Base-by-base conservation (phyloP, 192 early-diverging fungal species). In the Fimicolochytrium jonesii region DNA sequence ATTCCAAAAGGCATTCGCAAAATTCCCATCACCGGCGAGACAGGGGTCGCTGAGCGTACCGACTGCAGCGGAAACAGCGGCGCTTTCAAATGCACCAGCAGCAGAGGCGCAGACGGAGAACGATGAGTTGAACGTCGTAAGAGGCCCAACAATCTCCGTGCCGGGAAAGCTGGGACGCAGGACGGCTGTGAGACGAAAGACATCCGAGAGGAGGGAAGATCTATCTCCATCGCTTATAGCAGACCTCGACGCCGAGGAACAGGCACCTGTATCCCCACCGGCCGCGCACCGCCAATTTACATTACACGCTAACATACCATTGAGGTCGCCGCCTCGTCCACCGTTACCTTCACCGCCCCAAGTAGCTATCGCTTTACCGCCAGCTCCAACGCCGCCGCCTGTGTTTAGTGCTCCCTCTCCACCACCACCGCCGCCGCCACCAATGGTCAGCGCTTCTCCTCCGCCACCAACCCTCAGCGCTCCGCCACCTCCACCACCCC, bases 351-450 rank as follows among this genome's bases (percentile, higher is more conserved):
- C 56, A 44, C 11, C 41, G 28, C 17, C 26, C 22, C 13, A 2
- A 9, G 1, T 39, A 22, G 35, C 42, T 11, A 15, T 45, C 41
- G 6, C 25, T 46, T 3, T 3, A 59, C 28, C 34, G 6, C 57
- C 45, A 6, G 2, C 23, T 5, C 26, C 41, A 17, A 17, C 57
- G 5, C 17, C 57, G 28, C 9, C 42, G 29, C 7, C 28, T 15
- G 36, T 4, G 36, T 2, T 6, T 34, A 18, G 4, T 2, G 49
- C 10, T 53, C 22, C 46, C 1, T 66, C 68, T 10, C 68, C 68
- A 33, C 53, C 68, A 44, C 68, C 68, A 13, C 67, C 66, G 1
- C 66, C 65, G 22, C 64, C 64, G 25, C 65, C 65, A 25, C 54
- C 53, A 25, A 23, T 45, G 13, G 17, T 39, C 10, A 39, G 10